Conservation (phyloP, 352 stramenopile species). For the Aphanomyces invadans region DNA sequence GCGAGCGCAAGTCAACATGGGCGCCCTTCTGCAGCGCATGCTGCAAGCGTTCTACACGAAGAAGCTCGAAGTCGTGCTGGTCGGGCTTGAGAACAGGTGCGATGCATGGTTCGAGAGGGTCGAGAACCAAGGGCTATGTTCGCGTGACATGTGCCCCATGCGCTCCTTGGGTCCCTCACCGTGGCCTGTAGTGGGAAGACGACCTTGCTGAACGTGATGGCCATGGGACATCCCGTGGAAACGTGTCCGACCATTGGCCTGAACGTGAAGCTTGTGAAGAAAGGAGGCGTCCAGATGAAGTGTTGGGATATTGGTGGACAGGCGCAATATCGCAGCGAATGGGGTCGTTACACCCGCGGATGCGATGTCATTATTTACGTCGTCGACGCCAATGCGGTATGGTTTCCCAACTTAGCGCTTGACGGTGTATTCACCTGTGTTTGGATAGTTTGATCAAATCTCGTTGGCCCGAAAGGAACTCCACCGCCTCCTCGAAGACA, state of each 20-base stretch:
- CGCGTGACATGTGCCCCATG: conserved; percentile 5
- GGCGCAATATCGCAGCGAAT: conserved; percentile 93
- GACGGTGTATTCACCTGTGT: not conserved
- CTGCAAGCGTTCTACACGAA: conserved; percentile 96
- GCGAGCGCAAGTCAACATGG: conserved; percentile 57
- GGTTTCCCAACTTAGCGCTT: not conserved
- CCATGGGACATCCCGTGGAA: conserved; percentile 92
- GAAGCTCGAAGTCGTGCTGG: conserved; percentile 95
- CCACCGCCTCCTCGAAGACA: conserved; percentile 90
- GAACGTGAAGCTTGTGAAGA: conserved; percentile 96
- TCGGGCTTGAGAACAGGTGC: conserved; percentile 93
- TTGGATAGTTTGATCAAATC: conserved; percentile 87
- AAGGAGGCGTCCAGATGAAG: conserved; percentile 96
- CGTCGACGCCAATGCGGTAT: conserved; percentile 93
- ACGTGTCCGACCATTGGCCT: conserved; percentile 96
- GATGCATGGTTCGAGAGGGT: no score
- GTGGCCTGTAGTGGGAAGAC: conserved; percentile 92
- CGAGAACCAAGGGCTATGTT: conserved; percentile 3
- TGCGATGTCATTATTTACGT: conserved; percentile 99
- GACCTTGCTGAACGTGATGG: conserved; percentile 93
- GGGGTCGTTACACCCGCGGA: conserved; percentile 91
- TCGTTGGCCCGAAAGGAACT: conserved; percentile 91
- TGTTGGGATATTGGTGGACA: conserved; percentile 98
- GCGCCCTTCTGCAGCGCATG: conserved; percentile 90
- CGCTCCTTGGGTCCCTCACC: no score